These are phyloP conservation scores for Lasiosphaeriaceae sp. DNA, from an alignment of 495 filamentous ascomycete genomes.

Conservation along the genomic window DNA sequence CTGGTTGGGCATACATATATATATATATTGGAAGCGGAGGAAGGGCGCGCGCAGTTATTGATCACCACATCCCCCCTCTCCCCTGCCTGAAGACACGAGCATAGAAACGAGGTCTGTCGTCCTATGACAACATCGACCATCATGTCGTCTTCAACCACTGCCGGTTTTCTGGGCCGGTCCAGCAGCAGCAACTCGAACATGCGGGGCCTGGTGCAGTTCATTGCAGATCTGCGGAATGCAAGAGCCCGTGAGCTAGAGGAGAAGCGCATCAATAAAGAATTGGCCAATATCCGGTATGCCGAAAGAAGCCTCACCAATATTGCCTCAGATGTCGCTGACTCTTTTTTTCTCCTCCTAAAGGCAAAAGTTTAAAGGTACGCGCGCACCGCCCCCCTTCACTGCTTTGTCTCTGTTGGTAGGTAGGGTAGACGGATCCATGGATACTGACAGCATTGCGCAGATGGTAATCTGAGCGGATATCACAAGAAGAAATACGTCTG, in stretches of 20 bases:
- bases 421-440: conserved; percentile 1
- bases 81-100: background rate
- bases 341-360: conserved; percentile 26
- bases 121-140: conserved; percentile 11
- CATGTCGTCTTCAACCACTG: conserved; percentile 52
- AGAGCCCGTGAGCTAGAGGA: conserved; percentile 94
- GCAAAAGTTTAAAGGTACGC: conserved; percentile 72
- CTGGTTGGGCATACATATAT: background rate
- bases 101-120: background rate
- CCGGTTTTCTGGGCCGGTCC: conserved; percentile 59
- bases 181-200: conserved; percentile 66
- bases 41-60: background rate
- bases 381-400: background rate
- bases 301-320: background rate
- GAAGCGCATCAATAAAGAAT: conserved; percentile 98
- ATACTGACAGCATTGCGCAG: conserved; percentile 39
- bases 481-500: conserved; percentile 99
- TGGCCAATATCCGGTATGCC: conserved; percentile 88
- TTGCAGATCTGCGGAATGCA: conserved; percentile 93
- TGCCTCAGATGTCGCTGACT: background rate
- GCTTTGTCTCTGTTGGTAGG: background rate
- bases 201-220: conserved; percentile 92
- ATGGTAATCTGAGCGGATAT: conserved; percentile 88
- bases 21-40: no score
- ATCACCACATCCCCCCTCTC: background rate